phyloP scores from a whole-genome alignment of 176 grass and related monocot species.

The Bonia amplexicaulis region DNA sequence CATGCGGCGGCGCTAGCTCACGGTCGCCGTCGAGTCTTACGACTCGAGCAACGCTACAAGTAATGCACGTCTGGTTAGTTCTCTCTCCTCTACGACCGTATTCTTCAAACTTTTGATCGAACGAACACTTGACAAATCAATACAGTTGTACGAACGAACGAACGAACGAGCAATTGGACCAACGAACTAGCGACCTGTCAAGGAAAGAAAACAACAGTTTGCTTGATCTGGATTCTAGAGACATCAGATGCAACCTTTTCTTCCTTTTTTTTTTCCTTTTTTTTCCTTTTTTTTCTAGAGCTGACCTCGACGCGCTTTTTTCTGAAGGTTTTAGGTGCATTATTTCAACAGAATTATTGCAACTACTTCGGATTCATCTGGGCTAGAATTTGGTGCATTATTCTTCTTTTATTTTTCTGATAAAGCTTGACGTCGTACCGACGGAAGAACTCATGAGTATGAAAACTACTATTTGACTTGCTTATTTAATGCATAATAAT shows the following conservation, averaged over 20 bases:
- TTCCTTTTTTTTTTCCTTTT: too few species aligned
- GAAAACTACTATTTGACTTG: not conserved
- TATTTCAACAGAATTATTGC: not conserved
- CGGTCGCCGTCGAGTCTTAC: not conserved
- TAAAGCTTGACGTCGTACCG: not conserved
- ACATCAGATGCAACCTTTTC: not conserved
- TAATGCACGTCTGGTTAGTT: too few species aligned
- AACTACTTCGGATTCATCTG: too few species aligned
- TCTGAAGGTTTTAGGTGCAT: not conserved
- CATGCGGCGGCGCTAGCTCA: not conserved
- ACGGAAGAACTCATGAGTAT: not conserved
- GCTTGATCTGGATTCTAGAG: not conserved
- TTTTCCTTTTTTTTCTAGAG: too few species aligned
- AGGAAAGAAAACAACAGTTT: not conserved
- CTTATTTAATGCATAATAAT: too few species aligned
- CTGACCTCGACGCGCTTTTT: too few species aligned
- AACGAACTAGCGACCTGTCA: not conserved
- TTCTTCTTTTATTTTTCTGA: too few species aligned
- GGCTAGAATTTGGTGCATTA: too few species aligned
- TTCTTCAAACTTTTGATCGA: not conserved
- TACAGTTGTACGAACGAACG: too few species aligned
- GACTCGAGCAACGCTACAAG: not conserved
- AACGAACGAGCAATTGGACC: not conserved
- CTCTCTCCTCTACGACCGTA: not conserved
- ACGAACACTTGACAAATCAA: not conserved